Conservation (phyloP, 2,329 filamentous ascomycete genomes). For the Monilinia laxa region DNA sequence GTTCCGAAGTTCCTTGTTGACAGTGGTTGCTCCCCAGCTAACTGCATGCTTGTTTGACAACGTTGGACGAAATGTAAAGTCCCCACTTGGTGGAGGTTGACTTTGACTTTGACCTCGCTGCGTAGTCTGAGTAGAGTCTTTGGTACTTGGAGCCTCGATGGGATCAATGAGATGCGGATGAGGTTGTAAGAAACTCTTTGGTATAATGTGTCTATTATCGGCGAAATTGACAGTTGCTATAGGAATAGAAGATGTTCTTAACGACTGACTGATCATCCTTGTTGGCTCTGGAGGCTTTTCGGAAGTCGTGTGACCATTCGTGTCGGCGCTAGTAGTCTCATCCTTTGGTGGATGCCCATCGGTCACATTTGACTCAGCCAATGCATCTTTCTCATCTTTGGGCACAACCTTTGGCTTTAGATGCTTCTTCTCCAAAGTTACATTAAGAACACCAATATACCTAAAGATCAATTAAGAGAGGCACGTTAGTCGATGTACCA, state of each 20-base stretch:
- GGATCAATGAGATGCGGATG: constrained; percentile 48
- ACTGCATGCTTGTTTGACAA: constrained; percentile 59
- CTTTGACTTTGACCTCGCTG: constrained; percentile 35
- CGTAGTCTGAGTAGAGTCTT: constrained; percentile 39
- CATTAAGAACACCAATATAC: constrained; percentile 95
- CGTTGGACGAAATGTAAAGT: constrained; percentile 42
- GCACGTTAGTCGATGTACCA: constrained; percentile 28
- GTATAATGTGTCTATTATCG: constrained; percentile 91
- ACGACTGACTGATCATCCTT: constrained; percentile 69
- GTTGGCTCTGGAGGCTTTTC: constrained; percentile 40
- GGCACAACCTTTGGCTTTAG: constrained; percentile 59
- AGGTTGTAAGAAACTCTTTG: constrained; percentile 71
- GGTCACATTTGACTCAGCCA: constrained; percentile 25
- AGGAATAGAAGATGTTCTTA: constrained; percentile 62
- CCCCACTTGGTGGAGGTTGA: constrained; percentile 26
- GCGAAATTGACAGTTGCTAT: constrained; percentile 91
- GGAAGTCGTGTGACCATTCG: constrained; percentile 25
- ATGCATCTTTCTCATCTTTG: constrained; percentile 49
- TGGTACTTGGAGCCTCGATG: constrained; percentile 32
- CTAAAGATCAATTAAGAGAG: constrained; percentile 48
- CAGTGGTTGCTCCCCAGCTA: constrained; percentile 61
- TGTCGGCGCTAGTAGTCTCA: constrained; percentile 18
- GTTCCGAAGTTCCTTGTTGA: constrained; percentile 68
- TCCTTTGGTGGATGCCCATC: constrained; percentile 27
- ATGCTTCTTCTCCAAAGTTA: constrained; percentile 83